phyloP scores from a whole-genome alignment of 179 eudicot species.

The Silene vulgaris region DNA sequence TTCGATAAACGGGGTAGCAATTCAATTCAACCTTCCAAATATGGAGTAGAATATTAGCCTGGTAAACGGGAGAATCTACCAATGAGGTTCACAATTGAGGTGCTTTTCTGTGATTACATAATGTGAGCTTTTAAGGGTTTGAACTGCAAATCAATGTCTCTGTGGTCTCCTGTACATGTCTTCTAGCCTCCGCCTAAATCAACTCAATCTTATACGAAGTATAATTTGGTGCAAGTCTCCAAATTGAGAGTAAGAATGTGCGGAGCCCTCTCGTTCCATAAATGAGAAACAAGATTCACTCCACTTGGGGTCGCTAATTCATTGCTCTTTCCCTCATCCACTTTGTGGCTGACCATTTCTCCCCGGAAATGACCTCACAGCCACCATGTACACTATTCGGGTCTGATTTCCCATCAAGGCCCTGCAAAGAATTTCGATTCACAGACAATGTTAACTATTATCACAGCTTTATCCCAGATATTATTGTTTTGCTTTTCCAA shows the following conservation, averaged over 20 bases:
- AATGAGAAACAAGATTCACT: not conserved
- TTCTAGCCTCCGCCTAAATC: conserved; percentile 13
- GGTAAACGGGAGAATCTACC: not conserved
- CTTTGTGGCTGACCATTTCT: conserved; percentile 98
- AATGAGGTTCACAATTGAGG: conserved; percentile 18
- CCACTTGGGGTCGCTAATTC: conserved; percentile 22
- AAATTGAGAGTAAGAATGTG: conserved; percentile 13
- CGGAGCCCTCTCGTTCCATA: not conserved
- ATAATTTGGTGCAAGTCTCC: conserved; percentile 2
- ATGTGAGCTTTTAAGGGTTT: not conserved
- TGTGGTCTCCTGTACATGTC: conserved; percentile 32
- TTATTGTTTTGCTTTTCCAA: not conserved
- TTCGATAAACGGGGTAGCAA: not conserved
- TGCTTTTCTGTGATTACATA: conserved; percentile 11
- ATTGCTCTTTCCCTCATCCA: conserved; percentile 87
- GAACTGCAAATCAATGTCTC: conserved; percentile 12
- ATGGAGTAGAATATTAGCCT: not conserved
- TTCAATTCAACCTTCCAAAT: not conserved
- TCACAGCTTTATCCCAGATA: not conserved
- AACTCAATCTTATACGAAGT: conserved; percentile 8
- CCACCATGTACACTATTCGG: conserved; percentile 87
- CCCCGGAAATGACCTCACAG: conserved; percentile 81
- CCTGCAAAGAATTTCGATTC: conserved; percentile 39
- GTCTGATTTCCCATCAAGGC: conserved; percentile 86
- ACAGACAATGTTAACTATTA: not conserved